These are phyloP conservation scores for Aspergillus novoparasiticus DNA, from an alignment of 2,329 filamentous ascomycete genomes.

Conservation along the genomic window DNA sequence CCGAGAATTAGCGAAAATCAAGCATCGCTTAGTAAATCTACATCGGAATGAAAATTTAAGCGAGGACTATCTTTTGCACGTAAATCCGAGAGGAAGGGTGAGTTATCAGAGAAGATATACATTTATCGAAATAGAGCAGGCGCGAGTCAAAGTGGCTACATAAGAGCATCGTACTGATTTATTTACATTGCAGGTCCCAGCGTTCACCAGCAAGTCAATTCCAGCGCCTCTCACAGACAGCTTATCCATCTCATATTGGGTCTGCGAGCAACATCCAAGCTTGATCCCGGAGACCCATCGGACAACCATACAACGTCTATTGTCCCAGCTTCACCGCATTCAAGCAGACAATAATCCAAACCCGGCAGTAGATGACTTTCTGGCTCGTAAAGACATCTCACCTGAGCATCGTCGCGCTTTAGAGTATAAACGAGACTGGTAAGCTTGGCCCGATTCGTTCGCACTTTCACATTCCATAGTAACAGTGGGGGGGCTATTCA, in stretches of 20 bases:
- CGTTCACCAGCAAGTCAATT: slow-evolving; percentile 10
- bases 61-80: slow-evolving; percentile 11
- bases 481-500: neutral
- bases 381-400: slow-evolving; percentile 15
- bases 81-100: slow-evolving; percentile 14
- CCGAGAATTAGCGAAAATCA: slow-evolving; percentile 10
- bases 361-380: slow-evolving; percentile 14
- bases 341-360: slow-evolving; percentile 7
- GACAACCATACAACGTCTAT: slow-evolving; percentile 8
- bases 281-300: slow-evolving; percentile 12
- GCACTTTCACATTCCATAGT: neutral
- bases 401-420: slow-evolving; percentile 11
- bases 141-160: neutral
- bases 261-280: slow-evolving; percentile 13
- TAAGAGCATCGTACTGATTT: neutral
- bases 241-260: slow-evolving; percentile 15
- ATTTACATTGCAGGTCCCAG: slow-evolving; percentile 12
- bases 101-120: neutral
- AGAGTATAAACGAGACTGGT: slow-evolving; percentile 13
- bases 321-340: slow-evolving; percentile 11
- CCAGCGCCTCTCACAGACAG: slow-evolving; percentile 12
- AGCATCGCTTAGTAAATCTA: slow-evolving; percentile 11
- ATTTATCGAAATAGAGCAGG: neutral
- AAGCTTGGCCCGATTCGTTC: neutral
- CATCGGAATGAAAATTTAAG: slow-evolving; percentile 13